Conservation (phyloP, 73 alveolate genomes). For the Blepharisma japonicum region DNA sequence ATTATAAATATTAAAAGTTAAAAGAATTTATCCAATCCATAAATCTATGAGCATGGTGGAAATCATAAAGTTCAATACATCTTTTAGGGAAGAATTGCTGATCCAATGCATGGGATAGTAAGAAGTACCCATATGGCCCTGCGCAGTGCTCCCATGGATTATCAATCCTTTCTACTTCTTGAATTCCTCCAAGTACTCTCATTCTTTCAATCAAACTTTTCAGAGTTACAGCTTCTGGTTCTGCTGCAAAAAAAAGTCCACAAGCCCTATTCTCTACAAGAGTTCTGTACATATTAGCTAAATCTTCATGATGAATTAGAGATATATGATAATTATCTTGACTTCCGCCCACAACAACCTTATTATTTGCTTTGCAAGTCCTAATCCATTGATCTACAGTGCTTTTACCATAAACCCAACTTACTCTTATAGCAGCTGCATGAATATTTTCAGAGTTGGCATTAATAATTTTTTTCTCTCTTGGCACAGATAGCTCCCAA, state of each 20-base stretch:
- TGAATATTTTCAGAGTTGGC: background rate
- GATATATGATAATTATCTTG: background rate
- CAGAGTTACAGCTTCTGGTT: background rate
- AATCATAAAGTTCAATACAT: too few relatives aligned
- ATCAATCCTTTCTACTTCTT: background rate
- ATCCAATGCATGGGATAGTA: too few relatives aligned
- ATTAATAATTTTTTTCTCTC: background rate
- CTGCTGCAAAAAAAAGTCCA: background rate
- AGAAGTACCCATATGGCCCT: too few relatives aligned
- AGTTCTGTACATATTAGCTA: background rate
- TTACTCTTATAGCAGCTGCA: background rate
- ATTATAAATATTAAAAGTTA: too few relatives aligned
- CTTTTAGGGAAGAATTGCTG: too few relatives aligned
- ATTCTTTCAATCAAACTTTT: background rate
- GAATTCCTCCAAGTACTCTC: background rate
- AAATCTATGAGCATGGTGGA: too few relatives aligned
- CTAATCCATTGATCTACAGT: background rate
- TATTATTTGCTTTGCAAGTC: background rate
- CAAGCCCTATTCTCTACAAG: background rate
- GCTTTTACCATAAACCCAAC: background rate
- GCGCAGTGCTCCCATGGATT: background rate
- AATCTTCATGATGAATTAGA: background rate
- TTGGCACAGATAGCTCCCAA: background rate
- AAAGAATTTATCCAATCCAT: too few relatives aligned
- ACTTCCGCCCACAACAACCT: background rate